These are phyloP conservation scores for Dendrobium huoshanense DNA, from an alignment of 106 monocot genomes.

Conservation along the genomic window DNA sequence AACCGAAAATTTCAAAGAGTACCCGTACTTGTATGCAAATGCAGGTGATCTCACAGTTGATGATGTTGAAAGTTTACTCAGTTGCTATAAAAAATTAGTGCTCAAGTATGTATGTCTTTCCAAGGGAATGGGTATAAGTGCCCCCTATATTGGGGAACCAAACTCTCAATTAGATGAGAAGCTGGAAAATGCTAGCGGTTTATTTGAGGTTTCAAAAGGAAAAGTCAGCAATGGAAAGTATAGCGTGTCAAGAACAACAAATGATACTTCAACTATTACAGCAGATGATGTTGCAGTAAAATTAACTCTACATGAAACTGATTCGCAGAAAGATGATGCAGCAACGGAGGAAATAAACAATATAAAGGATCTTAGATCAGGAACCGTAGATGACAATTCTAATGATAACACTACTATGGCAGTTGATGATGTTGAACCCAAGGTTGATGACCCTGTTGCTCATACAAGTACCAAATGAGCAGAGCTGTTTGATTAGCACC, in stretches of 20 bases:
- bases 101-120: constrained; percentile 73
- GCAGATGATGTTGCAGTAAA: neutral
- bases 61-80: constrained; percentile 63
- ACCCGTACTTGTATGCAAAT: constrained; percentile 57
- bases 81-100: constrained; percentile 62
- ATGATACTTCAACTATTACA: neutral
- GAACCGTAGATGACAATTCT: too few species aligned
- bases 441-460: neutral
- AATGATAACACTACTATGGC: too few species aligned
- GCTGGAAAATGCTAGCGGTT: neutral
- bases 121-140: constrained; percentile 41
- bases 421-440: too few species aligned
- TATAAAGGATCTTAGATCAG: too few species aligned
- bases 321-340: neutral
- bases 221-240: neutral
- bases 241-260: neutral
- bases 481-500: neutral
- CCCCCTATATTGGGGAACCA: neutral
- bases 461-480: neutral
- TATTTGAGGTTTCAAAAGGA: neutral
- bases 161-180: neutral
- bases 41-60: constrained; percentile 59
- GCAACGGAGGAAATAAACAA: too few species aligned
- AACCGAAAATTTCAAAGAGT: constrained; percentile 55
- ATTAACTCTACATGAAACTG: neutral